These are phyloP conservation scores for Cytospora leucostoma DNA, from an alignment of 2,329 filamentous ascomycete species.

Conservation along the genomic window DNA sequence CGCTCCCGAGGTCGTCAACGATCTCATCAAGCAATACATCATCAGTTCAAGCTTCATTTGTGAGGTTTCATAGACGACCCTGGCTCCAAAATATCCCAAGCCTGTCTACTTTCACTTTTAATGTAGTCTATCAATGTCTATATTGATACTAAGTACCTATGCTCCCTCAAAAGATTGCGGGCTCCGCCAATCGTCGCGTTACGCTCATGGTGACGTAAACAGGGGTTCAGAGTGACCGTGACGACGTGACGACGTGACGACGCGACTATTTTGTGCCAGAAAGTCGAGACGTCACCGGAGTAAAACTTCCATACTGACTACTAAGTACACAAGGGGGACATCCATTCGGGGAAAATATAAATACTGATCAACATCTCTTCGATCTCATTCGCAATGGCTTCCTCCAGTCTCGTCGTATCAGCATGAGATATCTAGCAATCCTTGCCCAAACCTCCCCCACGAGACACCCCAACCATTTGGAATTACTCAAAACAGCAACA, in stretches of 20 bases:
- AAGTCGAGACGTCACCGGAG: background rate
- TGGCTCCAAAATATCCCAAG: no score
- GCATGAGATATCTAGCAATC: conserved; percentile 15
- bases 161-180: no score
- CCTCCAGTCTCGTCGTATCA: background rate
- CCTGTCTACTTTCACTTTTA: no score
- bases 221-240: background rate
- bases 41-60: no score
- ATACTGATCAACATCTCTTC: background rate
- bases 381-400: background rate
- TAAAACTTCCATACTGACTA: background rate
- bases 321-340: background rate
- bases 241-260: background rate
- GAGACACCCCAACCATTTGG: background rate
- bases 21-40: no score
- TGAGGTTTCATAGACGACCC: no score
- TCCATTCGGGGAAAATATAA: background rate
- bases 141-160: no score
- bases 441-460: background rate
- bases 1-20: no score
- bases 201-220: background rate
- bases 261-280: background rate
- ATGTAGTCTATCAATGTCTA: no score
- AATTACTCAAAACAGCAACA: background rate
- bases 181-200: background rate